phyloP scores from a whole-genome alignment of 345 rosid species.

The Jatropha curcas region DNA sequence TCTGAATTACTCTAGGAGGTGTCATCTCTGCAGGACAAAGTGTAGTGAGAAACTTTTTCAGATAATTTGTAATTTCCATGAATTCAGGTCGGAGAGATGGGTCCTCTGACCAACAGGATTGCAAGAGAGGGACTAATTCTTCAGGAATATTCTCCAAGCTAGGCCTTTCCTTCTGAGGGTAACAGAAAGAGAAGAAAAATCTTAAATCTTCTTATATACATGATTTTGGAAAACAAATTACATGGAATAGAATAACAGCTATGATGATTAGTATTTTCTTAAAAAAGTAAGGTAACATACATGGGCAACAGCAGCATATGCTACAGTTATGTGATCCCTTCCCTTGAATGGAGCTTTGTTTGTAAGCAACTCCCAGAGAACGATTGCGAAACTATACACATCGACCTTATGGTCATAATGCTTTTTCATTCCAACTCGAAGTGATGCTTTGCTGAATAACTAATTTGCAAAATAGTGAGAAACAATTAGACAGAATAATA shows the following conservation, averaged over 20 bases:
- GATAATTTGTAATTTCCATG: slow-evolving; percentile 35
- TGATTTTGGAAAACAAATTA: not conserved
- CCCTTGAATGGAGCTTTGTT: slow-evolving; percentile 53
- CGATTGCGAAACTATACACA: slow-evolving; percentile 64
- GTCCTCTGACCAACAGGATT: slow-evolving; percentile 60
- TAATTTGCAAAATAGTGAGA: slow-evolving; percentile 20
- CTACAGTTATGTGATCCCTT: slow-evolving; percentile 14
- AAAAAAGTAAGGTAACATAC: slow-evolving; percentile 28
- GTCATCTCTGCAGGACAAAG: slow-evolving; percentile 17
- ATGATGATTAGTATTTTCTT: not conserved
- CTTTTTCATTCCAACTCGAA: slow-evolving; percentile 38
- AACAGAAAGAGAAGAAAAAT: not conserved
- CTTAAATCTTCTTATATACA: too few species aligned
- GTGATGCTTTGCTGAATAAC: slow-evolving; percentile 50
- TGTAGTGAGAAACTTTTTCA: slow-evolving; percentile 23
- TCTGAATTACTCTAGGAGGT: slow-evolving; percentile 16
- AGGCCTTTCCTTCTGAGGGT: slow-evolving; percentile 56
- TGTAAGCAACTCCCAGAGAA: slow-evolving; percentile 66
- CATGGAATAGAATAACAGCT: not conserved
- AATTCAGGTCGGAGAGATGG: slow-evolving; percentile 56
- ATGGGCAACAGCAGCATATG: slow-evolving; percentile 41
- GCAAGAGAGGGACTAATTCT: slow-evolving; percentile 37
- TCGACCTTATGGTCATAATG: slow-evolving; percentile 74
- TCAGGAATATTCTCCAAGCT: slow-evolving; percentile 40
- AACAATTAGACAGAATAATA: slow-evolving; percentile 6